Base-by-base conservation (phyloP, 2,329 filamentous ascomycete genomes). In the Colletotrichum shisoi region DNA sequence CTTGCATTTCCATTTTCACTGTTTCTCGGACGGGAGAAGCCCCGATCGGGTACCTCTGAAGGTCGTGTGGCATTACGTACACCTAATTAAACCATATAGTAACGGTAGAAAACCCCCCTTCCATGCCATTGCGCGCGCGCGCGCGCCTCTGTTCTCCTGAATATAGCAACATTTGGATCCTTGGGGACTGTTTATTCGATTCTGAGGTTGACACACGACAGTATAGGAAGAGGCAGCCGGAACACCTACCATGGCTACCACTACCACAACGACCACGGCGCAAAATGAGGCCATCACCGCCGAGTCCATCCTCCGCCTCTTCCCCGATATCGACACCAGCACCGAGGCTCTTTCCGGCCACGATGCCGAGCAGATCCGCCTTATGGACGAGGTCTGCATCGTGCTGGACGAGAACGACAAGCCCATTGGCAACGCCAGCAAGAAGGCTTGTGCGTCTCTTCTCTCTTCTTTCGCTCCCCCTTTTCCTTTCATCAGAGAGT, bases 331-430 rank as follows among this genome's bases (percentile, higher is more conserved):
- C 78, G 84, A 91, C 79, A 88, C 88, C 68, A 87, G 84, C 75
- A 89, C 89, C 70, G 85, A 87, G 59, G 92, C 93, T 66, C 85
- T 98, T 51, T 90, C 90, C 63, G 95, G 94, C 58, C 96, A 98
- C 82, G 94, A 98, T 82, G 94, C 92, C 78, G 94, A 98, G 83
- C 95, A 99, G 82, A 97, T 97, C 74, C 90, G 94, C 57, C 82
- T 99, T 74, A 99, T 99, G 95, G 94, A 99, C 75, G 95, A 98
- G 83, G 91, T 97, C 57, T 99, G 95, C 85, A 98, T 99, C 77
- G 95, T 99, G 19, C 83, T 96, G 53, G 94, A 98, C 79, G 89
- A 96, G 74, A 87, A 98, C 74, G 95, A 98, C 78, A 83, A 88
- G 74, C 94, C 94, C 37, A 97, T 99, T 78, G 95, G 95, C 70